Evolutionary conservation across 2,329 filamentous ascomycete species (phyloP).

Genomic region (Pyrenochaeta sp.): DNA sequence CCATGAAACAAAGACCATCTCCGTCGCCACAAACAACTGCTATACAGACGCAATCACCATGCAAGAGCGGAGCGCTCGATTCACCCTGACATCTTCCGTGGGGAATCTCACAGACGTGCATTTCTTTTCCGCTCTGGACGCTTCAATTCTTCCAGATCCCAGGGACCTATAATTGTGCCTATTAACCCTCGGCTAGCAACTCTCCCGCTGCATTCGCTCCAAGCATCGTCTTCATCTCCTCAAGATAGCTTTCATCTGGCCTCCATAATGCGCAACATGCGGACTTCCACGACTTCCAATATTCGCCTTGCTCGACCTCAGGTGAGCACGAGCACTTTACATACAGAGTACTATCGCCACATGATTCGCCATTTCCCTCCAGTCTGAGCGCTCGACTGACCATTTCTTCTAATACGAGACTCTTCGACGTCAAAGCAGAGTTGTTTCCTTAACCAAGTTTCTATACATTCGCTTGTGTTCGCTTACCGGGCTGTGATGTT

Average conservation of each 20-base stretch:
- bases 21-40: slow-evolving; percentile 14
- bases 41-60: slow-evolving; percentile 11
- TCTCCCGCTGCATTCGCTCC: not conserved
- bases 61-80: not conserved
- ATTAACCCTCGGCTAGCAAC: not conserved
- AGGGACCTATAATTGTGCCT: not conserved
- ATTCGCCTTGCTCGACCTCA: not conserved
- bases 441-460: slow-evolving; percentile 19
- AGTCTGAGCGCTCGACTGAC: slow-evolving; percentile 3
- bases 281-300: not conserved
- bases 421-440: slow-evolving; percentile 10
- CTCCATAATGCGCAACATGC: slow-evolving; percentile 3
- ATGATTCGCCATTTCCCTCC: not conserved
- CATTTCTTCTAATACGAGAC: slow-evolving; percentile 10
- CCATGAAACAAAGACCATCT: slow-evolving; percentile 31
- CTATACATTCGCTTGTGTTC: slow-evolving; percentile 24
- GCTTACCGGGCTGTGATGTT: slow-evolving; percentile 10
- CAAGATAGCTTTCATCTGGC: not conserved
- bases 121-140: not conserved
- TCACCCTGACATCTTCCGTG: not conserved
- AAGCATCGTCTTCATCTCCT: slow-evolving; percentile 2
- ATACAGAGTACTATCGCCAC: not conserved
- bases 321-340: not conserved
- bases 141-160: not conserved
- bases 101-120: not conserved